These are phyloP conservation scores for Colletotrichum tropicale DNA, from an alignment of 2,329 filamentous ascomycete genomes.

Conservation along the genomic window DNA sequence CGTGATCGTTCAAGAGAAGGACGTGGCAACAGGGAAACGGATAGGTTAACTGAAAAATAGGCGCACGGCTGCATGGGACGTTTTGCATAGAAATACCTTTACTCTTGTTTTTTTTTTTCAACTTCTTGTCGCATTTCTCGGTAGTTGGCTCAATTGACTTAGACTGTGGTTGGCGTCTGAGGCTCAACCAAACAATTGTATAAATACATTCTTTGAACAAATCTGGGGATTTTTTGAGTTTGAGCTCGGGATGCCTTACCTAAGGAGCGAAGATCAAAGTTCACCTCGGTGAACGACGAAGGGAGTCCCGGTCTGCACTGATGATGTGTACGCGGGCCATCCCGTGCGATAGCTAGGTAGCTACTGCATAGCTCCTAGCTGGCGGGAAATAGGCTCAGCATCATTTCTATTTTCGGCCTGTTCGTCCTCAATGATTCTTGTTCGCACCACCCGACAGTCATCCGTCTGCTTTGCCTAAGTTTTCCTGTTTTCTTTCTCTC, in stretches of 20 bases:
- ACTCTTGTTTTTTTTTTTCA: background rate
- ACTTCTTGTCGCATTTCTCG: slow-evolving; percentile 25
- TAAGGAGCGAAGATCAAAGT: background rate
- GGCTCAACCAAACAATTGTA: slow-evolving; percentile 1
- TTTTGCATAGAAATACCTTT: slow-evolving; percentile 17
- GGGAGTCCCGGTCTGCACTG: background rate
- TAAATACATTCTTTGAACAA: background rate
- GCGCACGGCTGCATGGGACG: background rate
- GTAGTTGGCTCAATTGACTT: slow-evolving; percentile 22
- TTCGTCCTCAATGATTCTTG: background rate
- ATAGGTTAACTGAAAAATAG: slow-evolving; percentile 22
- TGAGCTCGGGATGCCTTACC: background rate
- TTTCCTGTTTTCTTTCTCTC: background rate
- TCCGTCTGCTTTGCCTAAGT: background rate
- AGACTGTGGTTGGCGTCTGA: background rate
- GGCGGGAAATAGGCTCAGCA: background rate
- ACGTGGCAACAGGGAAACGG: slow-evolving; percentile 14
- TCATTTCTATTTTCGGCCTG: background rate
- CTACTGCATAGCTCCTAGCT: background rate
- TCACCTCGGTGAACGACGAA: background rate
- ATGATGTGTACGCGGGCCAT: background rate
- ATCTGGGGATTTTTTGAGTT: background rate
- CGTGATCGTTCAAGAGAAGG: slow-evolving; percentile 23
- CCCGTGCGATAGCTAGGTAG: background rate
- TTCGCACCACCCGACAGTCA: background rate